phyloP scores from a whole-genome alignment of 2,329 filamentous ascomycete species.

The Lecanicillium sp. region DNA sequence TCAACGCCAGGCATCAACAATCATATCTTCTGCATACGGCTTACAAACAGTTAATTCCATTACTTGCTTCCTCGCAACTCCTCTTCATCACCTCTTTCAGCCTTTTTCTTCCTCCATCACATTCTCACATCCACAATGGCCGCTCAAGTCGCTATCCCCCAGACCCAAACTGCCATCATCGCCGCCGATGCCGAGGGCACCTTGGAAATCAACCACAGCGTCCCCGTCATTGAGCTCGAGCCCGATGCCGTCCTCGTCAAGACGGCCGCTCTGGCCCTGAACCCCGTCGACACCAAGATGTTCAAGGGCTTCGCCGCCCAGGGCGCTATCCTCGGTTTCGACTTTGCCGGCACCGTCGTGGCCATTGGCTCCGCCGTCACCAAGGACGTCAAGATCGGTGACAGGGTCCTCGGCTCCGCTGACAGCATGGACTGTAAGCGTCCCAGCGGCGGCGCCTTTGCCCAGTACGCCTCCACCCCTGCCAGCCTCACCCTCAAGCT shows the following conservation, averaged over 20 bases:
- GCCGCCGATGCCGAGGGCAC: slow-evolving; percentile 7
- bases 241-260: slow-evolving; percentile 19
- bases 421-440: slow-evolving; percentile 19
- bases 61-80: neutral
- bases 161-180: slow-evolving; percentile 11
- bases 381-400: slow-evolving; percentile 18
- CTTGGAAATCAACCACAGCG: slow-evolving; percentile 4
- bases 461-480: slow-evolving; percentile 22
- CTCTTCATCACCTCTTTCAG: neutral
- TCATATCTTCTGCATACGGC: neutral
- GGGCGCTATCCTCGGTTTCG: slow-evolving; percentile 27
- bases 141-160: slow-evolving; percentile 9
- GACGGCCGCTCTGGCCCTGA: slow-evolving; percentile 28
- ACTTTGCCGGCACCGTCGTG: slow-evolving; percentile 30
- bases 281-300: slow-evolving; percentile 32
- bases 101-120: neutral
- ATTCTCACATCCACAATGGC: slow-evolving; percentile 4
- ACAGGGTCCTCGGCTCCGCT: slow-evolving; percentile 22
- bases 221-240: slow-evolving; percentile 11
- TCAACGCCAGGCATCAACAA: neutral
- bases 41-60: neutral
- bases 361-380: slow-evolving; percentile 18
- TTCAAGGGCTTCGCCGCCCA: slow-evolving; percentile 20
- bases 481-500: slow-evolving; percentile 20
- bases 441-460: slow-evolving; percentile 24